Evolutionary conservation across 2,329 filamentous ascomycete species (phyloP).

Genomic region (Aspergillus chevalieri): DNA sequence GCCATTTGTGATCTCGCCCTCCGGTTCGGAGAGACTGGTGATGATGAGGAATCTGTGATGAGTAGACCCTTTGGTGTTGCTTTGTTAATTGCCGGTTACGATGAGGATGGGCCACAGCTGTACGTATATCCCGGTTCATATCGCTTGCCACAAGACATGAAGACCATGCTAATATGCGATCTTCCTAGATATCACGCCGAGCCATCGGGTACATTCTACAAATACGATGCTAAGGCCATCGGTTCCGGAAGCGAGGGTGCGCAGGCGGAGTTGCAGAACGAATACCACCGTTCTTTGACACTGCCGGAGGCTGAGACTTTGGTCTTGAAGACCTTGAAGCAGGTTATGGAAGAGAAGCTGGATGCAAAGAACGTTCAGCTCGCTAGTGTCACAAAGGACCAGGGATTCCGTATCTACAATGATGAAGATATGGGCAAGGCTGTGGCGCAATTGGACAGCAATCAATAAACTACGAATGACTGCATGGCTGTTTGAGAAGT

Average conservation of each 20-base stretch:
- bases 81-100: constrained; percentile 90
- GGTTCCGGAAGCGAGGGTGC: constrained; percentile 95
- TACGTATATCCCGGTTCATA: constrained; percentile 34
- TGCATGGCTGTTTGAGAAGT: constrained; percentile 7
- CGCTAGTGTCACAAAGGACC: constrained; percentile 94
- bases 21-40: constrained; percentile 93
- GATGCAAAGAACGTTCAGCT: constrained; percentile 98
- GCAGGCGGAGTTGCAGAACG: constrained; percentile 95
- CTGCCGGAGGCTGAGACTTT: constrained; percentile 89
- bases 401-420: constrained; percentile 96
- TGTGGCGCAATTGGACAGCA: constrained; percentile 61
- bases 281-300: constrained; percentile 97
- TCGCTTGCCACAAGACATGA: neutral
- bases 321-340: constrained; percentile 95
- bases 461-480: constrained; percentile 30
- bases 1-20: constrained; percentile 96
- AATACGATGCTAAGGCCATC: constrained; percentile 98
- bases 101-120: constrained; percentile 93
- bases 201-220: constrained; percentile 96
- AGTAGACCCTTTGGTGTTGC: constrained; percentile 94
- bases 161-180: neutral
- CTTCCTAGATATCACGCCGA: constrained; percentile 77
- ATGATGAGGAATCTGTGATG: constrained; percentile 99
- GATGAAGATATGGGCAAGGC: constrained; percentile 95
- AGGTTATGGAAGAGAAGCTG: constrained; percentile 99